These are phyloP conservation scores for Penicillium bialowiezense DNA, from an alignment of 495 filamentous ascomycete species.

Conservation along the genomic window DNA sequence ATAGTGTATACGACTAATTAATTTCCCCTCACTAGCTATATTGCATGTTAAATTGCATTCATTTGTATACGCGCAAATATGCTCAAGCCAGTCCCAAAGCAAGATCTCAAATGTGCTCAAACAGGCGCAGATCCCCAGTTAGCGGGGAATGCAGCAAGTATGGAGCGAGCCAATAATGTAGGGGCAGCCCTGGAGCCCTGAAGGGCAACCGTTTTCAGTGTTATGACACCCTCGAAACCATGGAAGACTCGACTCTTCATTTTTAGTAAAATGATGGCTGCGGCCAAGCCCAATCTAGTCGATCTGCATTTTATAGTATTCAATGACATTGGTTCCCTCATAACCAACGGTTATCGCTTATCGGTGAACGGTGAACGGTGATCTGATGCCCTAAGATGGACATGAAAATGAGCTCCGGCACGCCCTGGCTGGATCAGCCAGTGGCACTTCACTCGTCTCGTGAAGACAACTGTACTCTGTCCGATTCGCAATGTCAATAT, in stretches of 20 bases:
- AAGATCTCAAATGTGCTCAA: slow-evolving; percentile 26
- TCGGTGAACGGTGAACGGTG: no score
- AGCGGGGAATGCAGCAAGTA: no score
- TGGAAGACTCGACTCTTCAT: not conserved
- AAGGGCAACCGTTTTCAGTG: slow-evolving; percentile 8
- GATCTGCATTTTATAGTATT: not conserved
- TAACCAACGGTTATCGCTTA: no score
- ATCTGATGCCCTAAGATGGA: slow-evolving; percentile 15
- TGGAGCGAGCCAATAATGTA: no score
- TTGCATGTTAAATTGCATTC: no score
- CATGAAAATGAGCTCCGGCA: slow-evolving; percentile 13
- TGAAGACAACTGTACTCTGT: slow-evolving; percentile 42
- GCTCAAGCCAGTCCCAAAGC: not conserved
- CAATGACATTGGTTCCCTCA: not conserved
- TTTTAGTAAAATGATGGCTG: not conserved
- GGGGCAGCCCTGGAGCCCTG: no score
- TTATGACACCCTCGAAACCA: not conserved
- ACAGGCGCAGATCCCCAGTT: slow-evolving; percentile 24
- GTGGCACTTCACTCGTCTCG: slow-evolving; percentile 49
- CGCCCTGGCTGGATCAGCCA: slow-evolving; percentile 45
- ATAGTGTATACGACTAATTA: no score
- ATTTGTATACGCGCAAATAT: slow-evolving; percentile 1
- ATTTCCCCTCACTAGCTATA: no score
- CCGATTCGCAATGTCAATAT: slow-evolving; percentile 46
- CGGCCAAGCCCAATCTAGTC: no score